These are phyloP conservation scores for Candolleomyces eurysporus DNA, from an alignment of 768 basidiomycete species.

Conservation along the genomic window DNA sequence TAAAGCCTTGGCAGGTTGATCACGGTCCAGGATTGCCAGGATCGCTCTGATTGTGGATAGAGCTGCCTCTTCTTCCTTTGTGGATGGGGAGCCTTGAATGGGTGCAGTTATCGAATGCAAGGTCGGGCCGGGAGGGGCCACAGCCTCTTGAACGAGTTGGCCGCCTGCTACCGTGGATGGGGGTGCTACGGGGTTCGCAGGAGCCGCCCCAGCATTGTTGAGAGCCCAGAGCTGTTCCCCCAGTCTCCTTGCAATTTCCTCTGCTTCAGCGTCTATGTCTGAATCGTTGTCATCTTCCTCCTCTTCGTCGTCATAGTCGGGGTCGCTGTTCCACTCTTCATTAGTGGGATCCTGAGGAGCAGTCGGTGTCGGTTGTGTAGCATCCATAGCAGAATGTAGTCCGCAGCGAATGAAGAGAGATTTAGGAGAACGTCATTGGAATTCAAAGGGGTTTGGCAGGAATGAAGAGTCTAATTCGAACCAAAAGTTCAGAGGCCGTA, in stretches of 20 bases:
- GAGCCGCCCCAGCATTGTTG: constrained; percentile 54
- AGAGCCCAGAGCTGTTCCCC: constrained; percentile 81
- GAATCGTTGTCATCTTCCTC: constrained; percentile 61
- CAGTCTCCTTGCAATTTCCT: constrained; percentile 69
- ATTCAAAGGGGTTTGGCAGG: neutral
- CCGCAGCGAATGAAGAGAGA: neutral
- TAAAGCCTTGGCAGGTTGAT: constrained; percentile 52
- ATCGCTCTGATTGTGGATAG: constrained; percentile 66
- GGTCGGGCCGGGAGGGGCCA: neutral
- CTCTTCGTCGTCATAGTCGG: constrained; percentile 41
- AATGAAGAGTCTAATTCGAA: neutral
- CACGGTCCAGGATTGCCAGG: constrained; percentile 54
- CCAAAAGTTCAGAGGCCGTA: constrained; percentile 1
- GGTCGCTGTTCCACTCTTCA: constrained; percentile 3
- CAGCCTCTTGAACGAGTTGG: neutral
- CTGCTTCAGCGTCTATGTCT: constrained; percentile 66
- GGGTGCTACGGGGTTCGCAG: constrained; percentile 18
- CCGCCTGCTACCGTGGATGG: constrained; percentile 5
- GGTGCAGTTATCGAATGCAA: neutral
- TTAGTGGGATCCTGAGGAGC: neutral
- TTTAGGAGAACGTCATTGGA: neutral
- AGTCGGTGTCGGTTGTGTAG: neutral
- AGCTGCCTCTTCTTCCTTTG: constrained; percentile 54
- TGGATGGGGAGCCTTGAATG: constrained; percentile 14
- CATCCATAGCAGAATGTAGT: neutral